These are phyloP conservation scores for Amanita jacksonii DNA, from an alignment of 768 basidiomycete species.

Conservation along the genomic window DNA sequence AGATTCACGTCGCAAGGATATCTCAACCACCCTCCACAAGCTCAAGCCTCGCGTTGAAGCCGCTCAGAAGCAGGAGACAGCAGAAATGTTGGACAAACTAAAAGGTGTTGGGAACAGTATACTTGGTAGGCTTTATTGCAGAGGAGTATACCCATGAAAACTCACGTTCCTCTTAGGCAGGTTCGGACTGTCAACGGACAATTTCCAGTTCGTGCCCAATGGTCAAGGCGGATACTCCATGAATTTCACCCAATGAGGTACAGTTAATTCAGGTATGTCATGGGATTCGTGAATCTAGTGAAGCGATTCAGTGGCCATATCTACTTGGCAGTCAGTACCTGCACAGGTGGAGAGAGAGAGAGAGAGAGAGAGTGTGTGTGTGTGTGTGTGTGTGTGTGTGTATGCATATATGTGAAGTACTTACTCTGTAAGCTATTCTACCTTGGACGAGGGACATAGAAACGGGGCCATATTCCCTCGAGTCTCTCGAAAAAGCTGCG, in stretches of 20 bases:
- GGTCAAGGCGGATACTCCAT: slow-evolving; percentile 94
- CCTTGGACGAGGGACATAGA: slow-evolving; percentile 71
- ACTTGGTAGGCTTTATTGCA: slow-evolving; percentile 50
- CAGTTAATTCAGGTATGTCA: slow-evolving; percentile 27
- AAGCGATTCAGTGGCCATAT: slow-evolving; percentile 32
- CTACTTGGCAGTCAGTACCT: slow-evolving; percentile 17
- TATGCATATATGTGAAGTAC: slow-evolving; percentile 16
- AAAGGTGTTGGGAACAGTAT: slow-evolving; percentile 90
- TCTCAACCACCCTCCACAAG: slow-evolving; percentile 36
- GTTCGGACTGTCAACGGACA: slow-evolving; percentile 92
- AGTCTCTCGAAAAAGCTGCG: slow-evolving; percentile 72
- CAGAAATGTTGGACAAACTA: slow-evolving; percentile 87
- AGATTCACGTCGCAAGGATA: slow-evolving; percentile 39
- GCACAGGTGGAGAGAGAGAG: too few relatives aligned
- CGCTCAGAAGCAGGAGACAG: slow-evolving; percentile 79
- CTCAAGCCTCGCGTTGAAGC: slow-evolving; percentile 63
- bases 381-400: too few relatives aligned
- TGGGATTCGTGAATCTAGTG: slow-evolving; percentile 33
- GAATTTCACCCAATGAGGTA: slow-evolving; percentile 48
- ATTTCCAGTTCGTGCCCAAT: slow-evolving; percentile 94
- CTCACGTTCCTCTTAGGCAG: slow-evolving; percentile 43
- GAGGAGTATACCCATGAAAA: neutral
- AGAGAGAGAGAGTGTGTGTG: too few relatives aligned
- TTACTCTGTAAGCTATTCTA: slow-evolving; percentile 55
- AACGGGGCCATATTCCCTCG: slow-evolving; percentile 88